phyloP scores from a whole-genome alignment of 192 early-diverging fungal species.

The Funneliformis geosporum region DNA sequence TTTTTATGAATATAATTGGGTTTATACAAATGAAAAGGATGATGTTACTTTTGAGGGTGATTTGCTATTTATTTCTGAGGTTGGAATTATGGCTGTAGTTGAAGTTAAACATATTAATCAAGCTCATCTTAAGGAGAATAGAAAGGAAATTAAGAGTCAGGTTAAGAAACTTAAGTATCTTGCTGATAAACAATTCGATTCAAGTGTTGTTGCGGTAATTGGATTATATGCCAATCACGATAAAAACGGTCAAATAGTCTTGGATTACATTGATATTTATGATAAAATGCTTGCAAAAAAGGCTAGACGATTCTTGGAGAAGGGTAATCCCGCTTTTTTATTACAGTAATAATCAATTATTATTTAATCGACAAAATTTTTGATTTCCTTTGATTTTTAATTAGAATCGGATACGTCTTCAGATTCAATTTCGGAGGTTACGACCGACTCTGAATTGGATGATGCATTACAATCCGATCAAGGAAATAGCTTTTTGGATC shows the following conservation, averaged over 20 bases:
- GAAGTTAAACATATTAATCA: neutral
- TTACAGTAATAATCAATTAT: neutral
- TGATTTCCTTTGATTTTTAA: neutral
- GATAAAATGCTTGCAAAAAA: neutral
- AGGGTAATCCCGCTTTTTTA: neutral
- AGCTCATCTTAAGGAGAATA: neutral
- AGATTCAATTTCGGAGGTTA: neutral
- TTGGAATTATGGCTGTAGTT: neutral
- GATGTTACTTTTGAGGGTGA: neutral
- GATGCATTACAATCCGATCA: neutral
- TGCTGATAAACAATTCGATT: neutral
- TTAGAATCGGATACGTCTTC: neutral
- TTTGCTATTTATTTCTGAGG: neutral
- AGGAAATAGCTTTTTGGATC: neutral
- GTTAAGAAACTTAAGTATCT: neutral
- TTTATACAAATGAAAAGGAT: too few relatives aligned
- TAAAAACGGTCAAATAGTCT: neutral
- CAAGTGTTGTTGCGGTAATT: neutral
- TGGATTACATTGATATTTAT: neutral
- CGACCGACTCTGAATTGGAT: neutral
- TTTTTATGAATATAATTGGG: neutral
- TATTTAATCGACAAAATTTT: neutral
- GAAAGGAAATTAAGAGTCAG: neutral
- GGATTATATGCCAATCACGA: neutral
- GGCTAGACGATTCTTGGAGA: neutral